A percentile compares a stretch with the other conserved stretches of the same genome.
These are phyloP conservation scores for Purpureocillium lavendulum DNA, from an alignment of 2,329 filamentous ascomycete genomes.

Conservation along the genomic window DNA sequence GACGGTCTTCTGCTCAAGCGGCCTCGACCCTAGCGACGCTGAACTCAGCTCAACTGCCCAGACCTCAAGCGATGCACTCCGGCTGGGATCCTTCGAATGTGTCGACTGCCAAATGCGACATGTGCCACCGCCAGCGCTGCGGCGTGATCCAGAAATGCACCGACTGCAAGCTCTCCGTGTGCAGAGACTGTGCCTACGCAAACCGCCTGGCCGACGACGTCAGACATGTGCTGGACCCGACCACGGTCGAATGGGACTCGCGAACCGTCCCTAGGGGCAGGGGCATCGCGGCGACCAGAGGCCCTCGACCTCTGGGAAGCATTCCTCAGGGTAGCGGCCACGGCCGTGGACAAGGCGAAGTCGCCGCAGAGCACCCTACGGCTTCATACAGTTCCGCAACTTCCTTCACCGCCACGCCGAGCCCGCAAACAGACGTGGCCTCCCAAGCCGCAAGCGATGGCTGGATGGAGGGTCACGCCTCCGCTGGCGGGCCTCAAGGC, in stretches of 20 bases:
- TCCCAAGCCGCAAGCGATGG: no score
- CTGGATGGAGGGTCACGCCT: no score
- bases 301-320: not conserved
- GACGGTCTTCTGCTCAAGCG: not conserved
- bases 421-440: not conserved
- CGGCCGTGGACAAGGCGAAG: not conserved
- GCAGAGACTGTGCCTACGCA: constrained; percentile 10
- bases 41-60: constrained; percentile 1
- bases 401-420: not conserved
- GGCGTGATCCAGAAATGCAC: constrained; percentile 15
- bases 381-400: no score
- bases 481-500: no score
- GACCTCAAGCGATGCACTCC: constrained; percentile 6
- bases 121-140: constrained; percentile 13
- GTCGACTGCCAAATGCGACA: constrained; percentile 18
- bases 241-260: constrained; percentile 10
- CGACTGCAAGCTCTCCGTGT: constrained; percentile 15
- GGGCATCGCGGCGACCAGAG: not conserved
- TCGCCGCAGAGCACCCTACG: no score
- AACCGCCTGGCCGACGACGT: constrained; percentile 8
- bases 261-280: not conserved
- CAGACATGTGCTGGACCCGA: constrained; percentile 12
- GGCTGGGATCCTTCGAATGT: constrained; percentile 13
- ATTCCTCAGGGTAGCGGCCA: not conserved
- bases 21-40: not conserved